Evolutionary conservation across 2,329 filamentous ascomycete genomes (phyloP).

Genomic region (Mycocentrospora acerina): DNA sequence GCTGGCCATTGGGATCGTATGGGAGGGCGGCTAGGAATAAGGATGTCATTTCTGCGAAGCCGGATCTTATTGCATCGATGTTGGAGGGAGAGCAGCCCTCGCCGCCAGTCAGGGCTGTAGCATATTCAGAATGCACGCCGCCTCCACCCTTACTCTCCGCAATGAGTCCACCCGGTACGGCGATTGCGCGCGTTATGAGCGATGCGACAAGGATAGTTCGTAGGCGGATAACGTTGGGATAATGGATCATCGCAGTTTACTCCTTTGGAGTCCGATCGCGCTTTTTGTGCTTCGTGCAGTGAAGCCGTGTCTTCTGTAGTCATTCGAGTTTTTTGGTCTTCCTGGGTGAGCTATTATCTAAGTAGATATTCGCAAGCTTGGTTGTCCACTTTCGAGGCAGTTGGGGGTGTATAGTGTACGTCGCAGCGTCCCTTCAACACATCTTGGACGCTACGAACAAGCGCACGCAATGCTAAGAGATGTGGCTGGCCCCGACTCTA

Average conservation of each 20-base stretch:
- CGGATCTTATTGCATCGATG: slow-evolving; percentile 27
- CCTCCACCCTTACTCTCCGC: slow-evolving; percentile 29
- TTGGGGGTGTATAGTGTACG: too few relatives aligned
- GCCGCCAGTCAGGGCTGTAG: slow-evolving; percentile 31
- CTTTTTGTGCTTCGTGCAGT: too few relatives aligned
- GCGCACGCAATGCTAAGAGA: too few relatives aligned
- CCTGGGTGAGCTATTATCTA: too few relatives aligned
- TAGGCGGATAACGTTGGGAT: slow-evolving; percentile 21
- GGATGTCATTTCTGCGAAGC: slow-evolving; percentile 37
- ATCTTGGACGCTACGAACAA: too few relatives aligned
- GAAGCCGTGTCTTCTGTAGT: too few relatives aligned
- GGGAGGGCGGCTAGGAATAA: slow-evolving; percentile 29
- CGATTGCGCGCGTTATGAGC: slow-evolving; percentile 24
- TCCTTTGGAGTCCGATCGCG: too few relatives aligned
- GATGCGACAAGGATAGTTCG: slow-evolving; percentile 22
- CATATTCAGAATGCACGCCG: slow-evolving; percentile 13
- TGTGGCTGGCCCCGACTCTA: too few relatives aligned
- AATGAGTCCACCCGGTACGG: slow-evolving; percentile 18
- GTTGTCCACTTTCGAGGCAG: too few relatives aligned
- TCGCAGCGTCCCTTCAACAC: too few relatives aligned
- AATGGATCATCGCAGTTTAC: slow-evolving; percentile 21
- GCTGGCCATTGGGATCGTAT: slow-evolving; percentile 23
- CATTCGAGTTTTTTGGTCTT: too few relatives aligned
- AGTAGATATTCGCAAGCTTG: too few relatives aligned
- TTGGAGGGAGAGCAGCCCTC: slow-evolving; percentile 31